Conservation (phyloP, 2,329 filamentous ascomycete species). For the Beauveria australis region DNA sequence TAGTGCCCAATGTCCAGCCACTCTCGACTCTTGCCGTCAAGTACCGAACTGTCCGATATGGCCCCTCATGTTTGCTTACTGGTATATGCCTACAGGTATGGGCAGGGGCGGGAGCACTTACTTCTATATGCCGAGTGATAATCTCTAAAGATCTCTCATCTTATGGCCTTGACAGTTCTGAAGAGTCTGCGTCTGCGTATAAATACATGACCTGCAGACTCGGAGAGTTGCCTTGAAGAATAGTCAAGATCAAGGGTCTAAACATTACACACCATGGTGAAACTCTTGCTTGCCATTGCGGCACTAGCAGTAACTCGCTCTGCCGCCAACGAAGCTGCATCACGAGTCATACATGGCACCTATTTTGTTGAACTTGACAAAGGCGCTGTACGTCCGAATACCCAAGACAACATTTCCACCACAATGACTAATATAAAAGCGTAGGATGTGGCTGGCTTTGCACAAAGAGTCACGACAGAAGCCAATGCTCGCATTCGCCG, state of each 20-base stretch:
- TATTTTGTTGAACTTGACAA: slow-evolving; percentile 48
- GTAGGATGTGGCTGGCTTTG: not conserved
- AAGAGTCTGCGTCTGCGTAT: not conserved
- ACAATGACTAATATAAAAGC: not conserved
- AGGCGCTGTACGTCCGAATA: slow-evolving; percentile 31
- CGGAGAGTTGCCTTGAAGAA: not conserved
- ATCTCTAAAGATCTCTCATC: not conserved
- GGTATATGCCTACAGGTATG: not conserved
- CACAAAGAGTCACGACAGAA: slow-evolving; percentile 16
- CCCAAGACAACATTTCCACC: not conserved
- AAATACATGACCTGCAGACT: not conserved
- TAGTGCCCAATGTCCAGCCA: not conserved
- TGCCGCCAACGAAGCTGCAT: not conserved
- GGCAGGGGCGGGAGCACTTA: not conserved
- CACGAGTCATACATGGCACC: slow-evolving; percentile 32
- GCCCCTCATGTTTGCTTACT: too few relatives aligned
- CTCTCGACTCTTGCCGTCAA: not conserved
- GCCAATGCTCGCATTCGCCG: slow-evolving; percentile 35
- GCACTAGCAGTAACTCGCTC: not conserved
- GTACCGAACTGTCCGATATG: not conserved
- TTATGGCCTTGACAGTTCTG: not conserved
- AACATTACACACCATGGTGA: not conserved
- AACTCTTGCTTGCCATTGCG: not conserved
- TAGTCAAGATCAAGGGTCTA: not conserved
- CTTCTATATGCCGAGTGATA: not conserved